Evolutionary conservation across 805 yeast genomes (phyloP), one percentile per base, ranked within the genome.

Genomic region (Yarrowia sp.): DNA sequence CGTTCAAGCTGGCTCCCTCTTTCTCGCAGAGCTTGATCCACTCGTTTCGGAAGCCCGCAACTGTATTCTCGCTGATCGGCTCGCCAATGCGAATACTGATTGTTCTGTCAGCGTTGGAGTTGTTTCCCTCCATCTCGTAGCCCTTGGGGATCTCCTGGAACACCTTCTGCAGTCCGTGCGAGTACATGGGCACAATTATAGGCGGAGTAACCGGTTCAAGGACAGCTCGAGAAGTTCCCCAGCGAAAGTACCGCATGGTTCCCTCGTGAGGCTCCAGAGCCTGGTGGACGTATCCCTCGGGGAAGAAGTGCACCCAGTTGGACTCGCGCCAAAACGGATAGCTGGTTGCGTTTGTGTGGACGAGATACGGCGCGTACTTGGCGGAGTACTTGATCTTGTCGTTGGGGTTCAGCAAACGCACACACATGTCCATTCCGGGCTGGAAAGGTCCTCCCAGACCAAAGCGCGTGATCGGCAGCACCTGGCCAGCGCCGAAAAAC

Each of bases 201-300:
- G 99, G 98, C 0, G 93, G 84, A 63, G 82, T 81, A 0, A 93
- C 85, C 9, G 96, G 78, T 72, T 93, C 99, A 62, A 94, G 74
- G 5, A 94, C 79, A 67, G 92, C 71, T 66, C 99, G 79, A 2
- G 96, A 83, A 1, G 91, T 85, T 0, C 99, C 99, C 98, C 98
- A 93, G 70, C 89, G 87, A 78, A 94, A 93, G 73, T 89, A 93
- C 65, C 97, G 78, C 94, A 94, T 89, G 3, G 97, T 90, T 66
- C 90, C 88, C 55, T 81, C 78, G 70, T 83, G 84, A 33, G 86
- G 85, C 64, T 85, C 80, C 53, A 89, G 72, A 2, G 76, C 74
- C 72, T 94, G 99, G 60, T 93, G 81, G 4, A 93, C 98, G 71
- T 86, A 90, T 0, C 96, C 97, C 72, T 93, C 99, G 0, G 99